Base-by-base conservation (phyloP, 2,329 filamentous ascomycete species). In the Berkeleyomyces rouxiae region DNA sequence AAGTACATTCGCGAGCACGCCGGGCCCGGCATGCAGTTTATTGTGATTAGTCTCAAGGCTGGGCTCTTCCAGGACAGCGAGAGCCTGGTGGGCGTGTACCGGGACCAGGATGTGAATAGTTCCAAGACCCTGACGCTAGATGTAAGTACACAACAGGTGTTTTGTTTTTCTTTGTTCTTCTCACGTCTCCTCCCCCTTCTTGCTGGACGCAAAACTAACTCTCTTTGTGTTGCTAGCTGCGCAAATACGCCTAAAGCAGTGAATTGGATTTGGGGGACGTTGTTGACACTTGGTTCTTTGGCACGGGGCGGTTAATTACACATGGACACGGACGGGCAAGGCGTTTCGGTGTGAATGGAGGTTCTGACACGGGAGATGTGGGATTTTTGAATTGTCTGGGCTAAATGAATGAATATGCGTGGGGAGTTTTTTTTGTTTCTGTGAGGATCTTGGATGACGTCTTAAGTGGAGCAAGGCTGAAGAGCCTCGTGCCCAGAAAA, bases 11-110 rank as follows among this genome's bases (percentile, higher is more conserved):
- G 87, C 44, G 90, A 95, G 70, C 91, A 99, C 74, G 88, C 91
- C 0, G 89, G 90, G 0, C 93, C 93, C 1, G 95, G 95, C 11
- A 97, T 97, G 90, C 93, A 99, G 73, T 99, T 99, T 69, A 95
- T 99, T 65, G 93, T 99, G 67, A 99, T 99, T 73, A 90, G 85
- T 75, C 80, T 99, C 72, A 99, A 99, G 80, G 88, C 90, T 0
- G 91, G 90, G 1, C 78, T 99, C 63, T 99, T 97, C 76, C 91
- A 99, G 75, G 88, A 95, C 73, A 96, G 90, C 70, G 91, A 99
- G 78, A 95, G 90, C 66, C 74, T 99, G 68, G 90, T 99, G 3
- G 93, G 93, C 60, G 90, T 99, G 9, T 97, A 96, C 77, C 81
- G 93, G 67, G 95, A 99, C 71, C 93, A 99, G 76, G 84, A 86